Evolutionary conservation across 164 flowering plant genomes (phyloP).

Genomic region (Vitis cinerea): DNA sequence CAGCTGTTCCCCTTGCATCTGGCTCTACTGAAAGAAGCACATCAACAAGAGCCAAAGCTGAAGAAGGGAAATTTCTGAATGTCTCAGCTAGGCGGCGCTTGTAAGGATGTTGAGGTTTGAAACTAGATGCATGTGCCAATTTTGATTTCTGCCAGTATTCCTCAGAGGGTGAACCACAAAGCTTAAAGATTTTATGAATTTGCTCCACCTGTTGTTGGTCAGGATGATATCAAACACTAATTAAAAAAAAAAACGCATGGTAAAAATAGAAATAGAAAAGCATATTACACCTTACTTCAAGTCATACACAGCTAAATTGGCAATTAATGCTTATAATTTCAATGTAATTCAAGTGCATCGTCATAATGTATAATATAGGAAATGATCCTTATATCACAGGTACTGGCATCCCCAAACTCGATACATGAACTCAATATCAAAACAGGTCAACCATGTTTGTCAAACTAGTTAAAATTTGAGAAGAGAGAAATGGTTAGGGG

Average conservation of each 20-base stretch:
- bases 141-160: slow-evolving; percentile 54
- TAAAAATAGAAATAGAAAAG: background rate
- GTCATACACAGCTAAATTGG: too few species aligned
- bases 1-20: slow-evolving; percentile 42
- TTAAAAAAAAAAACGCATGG: background rate
- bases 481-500: too few species aligned
- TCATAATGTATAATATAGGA: too few species aligned
- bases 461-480: too few species aligned
- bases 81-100: slow-evolving; percentile 47
- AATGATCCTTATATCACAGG: too few species aligned
- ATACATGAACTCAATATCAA: too few species aligned
- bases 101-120: slow-evolving; percentile 54
- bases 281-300: too few species aligned
- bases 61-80: slow-evolving; percentile 44
- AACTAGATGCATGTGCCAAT: slow-evolving; percentile 57
- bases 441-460: too few species aligned
- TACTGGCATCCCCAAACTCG: too few species aligned
- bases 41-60: slow-evolving; percentile 50
- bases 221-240: background rate
- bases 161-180: slow-evolving; percentile 69
- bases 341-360: too few species aligned
- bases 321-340: too few species aligned
- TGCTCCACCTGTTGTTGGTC: slow-evolving; percentile 51
- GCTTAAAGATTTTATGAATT: slow-evolving; percentile 71
- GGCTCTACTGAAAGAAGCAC: slow-evolving; percentile 49